Conservation (phyloP, 1,139 yeast species). For the Saccharomyces hybrid region DNA sequence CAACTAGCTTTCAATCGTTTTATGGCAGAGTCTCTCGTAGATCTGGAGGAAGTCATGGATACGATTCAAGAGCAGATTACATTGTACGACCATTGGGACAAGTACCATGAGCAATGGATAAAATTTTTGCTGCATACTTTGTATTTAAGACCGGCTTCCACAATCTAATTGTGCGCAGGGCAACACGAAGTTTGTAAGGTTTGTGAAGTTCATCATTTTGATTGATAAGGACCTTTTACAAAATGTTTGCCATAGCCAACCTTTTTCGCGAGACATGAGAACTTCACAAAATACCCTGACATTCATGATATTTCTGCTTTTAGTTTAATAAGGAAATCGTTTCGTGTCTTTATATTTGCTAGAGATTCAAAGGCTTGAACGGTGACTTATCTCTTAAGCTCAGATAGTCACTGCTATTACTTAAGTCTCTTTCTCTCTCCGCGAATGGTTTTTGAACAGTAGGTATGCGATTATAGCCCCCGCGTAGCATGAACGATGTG, state of each 20-base stretch:
- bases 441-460: neutral
- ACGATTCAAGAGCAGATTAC: slow-evolving; percentile 76
- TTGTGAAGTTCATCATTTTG: neutral
- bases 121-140: slow-evolving; percentile 30
- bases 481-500: neutral
- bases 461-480: neutral
- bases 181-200: neutral
- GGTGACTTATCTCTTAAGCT: neutral
- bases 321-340: no score
- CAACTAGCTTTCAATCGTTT: slow-evolving; percentile 47
- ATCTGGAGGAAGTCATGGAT: slow-evolving; percentile 67
- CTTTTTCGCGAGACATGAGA: neutral
- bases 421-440: no score
- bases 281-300: neutral
- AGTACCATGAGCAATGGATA: slow-evolving; percentile 57
- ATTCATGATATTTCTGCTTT: neutral
- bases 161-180: neutral
- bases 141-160: slow-evolving; percentile 19
- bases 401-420: no score
- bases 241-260: neutral
- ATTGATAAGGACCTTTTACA: neutral
- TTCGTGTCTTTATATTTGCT: neutral
- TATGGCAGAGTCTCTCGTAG: slow-evolving; percentile 67
- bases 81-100: slow-evolving; percentile 76
- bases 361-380: neutral